Percentiles rank a stretch among this genome's conserved stretches.
These are phyloP conservation scores for Jaapia argillacea DNA, from an alignment of 768 basidiomycete genomes.

Conservation along the genomic window DNA sequence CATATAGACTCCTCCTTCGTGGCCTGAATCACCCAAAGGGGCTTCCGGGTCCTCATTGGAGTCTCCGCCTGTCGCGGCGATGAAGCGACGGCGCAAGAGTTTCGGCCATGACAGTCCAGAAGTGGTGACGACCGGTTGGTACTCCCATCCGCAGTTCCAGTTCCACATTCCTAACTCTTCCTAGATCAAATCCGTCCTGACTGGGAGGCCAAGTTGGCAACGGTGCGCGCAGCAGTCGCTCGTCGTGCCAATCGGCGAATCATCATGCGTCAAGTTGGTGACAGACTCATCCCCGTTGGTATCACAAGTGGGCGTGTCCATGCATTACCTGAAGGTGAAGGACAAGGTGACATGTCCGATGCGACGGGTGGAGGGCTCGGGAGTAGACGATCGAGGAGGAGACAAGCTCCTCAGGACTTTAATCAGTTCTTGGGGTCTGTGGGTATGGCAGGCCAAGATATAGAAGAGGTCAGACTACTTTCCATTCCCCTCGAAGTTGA, in stretches of 20 bases:
- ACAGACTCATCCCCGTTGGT: slow-evolving; percentile 93
- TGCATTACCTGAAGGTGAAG: slow-evolving; percentile 52
- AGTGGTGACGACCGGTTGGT: slow-evolving; percentile 81
- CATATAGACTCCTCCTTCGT: slow-evolving; percentile 31
- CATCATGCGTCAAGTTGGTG: slow-evolving; percentile 97
- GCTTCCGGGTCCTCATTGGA: slow-evolving; percentile 26
- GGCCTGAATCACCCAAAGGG: slow-evolving; percentile 46
- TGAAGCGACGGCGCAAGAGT: slow-evolving; percentile 77
- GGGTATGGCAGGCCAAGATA: slow-evolving; percentile 75
- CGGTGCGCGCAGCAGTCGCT: slow-evolving; percentile 92
- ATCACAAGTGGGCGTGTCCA: slow-evolving; percentile 85
- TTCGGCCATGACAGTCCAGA: slow-evolving; percentile 79
- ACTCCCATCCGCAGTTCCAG: slow-evolving; percentile 3
- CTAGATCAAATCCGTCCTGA: slow-evolving; percentile 95
- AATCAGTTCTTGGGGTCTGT: slow-evolving; percentile 52
- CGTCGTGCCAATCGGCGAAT: slow-evolving; percentile 92
- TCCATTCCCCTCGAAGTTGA: neutral
- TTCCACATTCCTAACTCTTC: slow-evolving; percentile 5
- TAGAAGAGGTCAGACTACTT: slow-evolving; percentile 68
- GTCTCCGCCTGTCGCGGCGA: slow-evolving; percentile 8
- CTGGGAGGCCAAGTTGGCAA: slow-evolving; percentile 93
- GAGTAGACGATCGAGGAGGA: slow-evolving; percentile 50
- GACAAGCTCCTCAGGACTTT: slow-evolving; percentile 48
- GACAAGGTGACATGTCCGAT: slow-evolving; percentile 29
- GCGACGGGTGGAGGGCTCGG: slow-evolving; percentile 29